phyloP scores from a whole-genome alignment of 2,329 filamentous ascomycete genomes.

The Talaromyces pinophilus region DNA sequence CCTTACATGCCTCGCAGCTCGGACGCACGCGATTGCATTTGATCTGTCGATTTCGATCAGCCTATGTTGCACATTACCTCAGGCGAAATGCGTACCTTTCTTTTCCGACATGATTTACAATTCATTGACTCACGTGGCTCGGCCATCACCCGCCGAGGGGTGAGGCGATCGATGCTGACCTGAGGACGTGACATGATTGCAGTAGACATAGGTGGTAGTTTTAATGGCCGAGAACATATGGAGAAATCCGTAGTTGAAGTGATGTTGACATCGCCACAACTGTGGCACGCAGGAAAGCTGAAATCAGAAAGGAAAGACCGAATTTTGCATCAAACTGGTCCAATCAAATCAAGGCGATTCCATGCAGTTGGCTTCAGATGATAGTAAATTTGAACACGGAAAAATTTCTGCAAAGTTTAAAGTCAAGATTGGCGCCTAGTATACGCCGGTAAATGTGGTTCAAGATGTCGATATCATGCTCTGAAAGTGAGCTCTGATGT shows the following conservation, averaged over 20 bases:
- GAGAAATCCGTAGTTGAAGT: not conserved
- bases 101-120: constrained; percentile 89
- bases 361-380: not conserved
- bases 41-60: constrained; percentile 59
- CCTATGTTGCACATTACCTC: not conserved
- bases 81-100: constrained; percentile 64
- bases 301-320: not conserved
- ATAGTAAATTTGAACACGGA: not conserved
- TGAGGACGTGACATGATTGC: constrained; percentile 67
- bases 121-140: constrained; percentile 91
- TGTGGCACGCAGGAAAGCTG: not conserved
- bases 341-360: not conserved
- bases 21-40: constrained; percentile 86
- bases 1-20: constrained; percentile 83
- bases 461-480: not conserved
- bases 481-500: not conserved
- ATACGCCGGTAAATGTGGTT: not conserved
- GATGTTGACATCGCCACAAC: constrained; percentile 9
- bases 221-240: not conserved
- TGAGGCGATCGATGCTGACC: constrained; percentile 78
- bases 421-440: not conserved
- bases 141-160: constrained; percentile 67
- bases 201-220: constrained; percentile 1
- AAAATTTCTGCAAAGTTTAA: not conserved
- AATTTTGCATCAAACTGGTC: not conserved